Evolutionary conservation across 768 basidiomycete species (phyloP).

Genomic region (Suillus subalutaceus): DNA sequence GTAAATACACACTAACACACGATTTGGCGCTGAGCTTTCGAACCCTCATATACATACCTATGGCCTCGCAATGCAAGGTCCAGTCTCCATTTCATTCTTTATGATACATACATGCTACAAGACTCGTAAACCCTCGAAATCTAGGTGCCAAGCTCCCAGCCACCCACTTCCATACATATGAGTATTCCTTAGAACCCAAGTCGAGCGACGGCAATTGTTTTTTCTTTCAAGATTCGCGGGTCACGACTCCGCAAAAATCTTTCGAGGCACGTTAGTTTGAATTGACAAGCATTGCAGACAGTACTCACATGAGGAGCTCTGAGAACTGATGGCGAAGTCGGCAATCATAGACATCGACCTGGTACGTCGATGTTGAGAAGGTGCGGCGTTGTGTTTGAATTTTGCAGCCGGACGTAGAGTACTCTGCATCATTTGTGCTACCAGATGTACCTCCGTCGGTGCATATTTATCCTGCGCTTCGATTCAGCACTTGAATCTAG

Average conservation of each 20-base stretch:
- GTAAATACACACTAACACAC: background rate
- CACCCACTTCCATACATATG: background rate
- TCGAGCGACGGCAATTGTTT: background rate
- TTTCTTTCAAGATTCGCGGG: background rate
- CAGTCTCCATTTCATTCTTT: background rate
- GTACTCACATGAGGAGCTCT: conserved; percentile 3
- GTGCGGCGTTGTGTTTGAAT: background rate
- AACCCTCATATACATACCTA: no score
- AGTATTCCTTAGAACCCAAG: background rate
- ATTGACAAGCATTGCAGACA: background rate
- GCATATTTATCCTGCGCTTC: background rate
- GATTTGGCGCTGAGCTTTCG: background rate
- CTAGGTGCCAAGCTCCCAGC: background rate
- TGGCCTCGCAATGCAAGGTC: background rate
- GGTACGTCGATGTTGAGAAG: conserved; percentile 28
- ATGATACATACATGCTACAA: conserved; percentile 2
- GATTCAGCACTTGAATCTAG: background rate
- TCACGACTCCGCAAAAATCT: conserved; percentile 17
- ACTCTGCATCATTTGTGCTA: background rate
- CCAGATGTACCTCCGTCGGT: background rate
- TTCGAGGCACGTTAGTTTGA: background rate
- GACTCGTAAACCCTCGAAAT: background rate
- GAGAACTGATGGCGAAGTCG: conserved; percentile 19
- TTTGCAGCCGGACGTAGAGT: no score
- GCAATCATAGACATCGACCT: conserved; percentile 32